Percentiles rank a stretch among this genome's conserved stretches.
Conservation (phyloP, 169 alveolate genomes). For the Plasmodium fragile region DNA sequence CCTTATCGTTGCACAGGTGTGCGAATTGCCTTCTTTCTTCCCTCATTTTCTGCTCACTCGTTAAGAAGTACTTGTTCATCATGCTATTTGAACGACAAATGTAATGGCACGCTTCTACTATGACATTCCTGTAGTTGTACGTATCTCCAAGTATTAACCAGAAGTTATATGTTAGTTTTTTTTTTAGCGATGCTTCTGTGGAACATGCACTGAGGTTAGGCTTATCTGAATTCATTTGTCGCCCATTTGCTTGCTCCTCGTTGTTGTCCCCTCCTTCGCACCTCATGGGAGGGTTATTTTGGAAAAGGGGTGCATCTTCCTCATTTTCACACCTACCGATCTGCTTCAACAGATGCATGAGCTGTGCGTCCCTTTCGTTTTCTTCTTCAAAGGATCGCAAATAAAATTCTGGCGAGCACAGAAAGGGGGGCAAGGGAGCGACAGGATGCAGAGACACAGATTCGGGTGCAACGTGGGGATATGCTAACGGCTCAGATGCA, state of each 20-base stretch:
- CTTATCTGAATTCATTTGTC: not conserved
- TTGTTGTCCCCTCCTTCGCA: not conserved
- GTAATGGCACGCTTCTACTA: slow-evolving; percentile 28
- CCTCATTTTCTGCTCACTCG: not conserved
- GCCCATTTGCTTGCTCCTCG: not conserved
- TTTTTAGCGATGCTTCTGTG: slow-evolving; percentile 1
- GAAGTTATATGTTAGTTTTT: slow-evolving; percentile 27
- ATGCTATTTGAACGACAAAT: not conserved
- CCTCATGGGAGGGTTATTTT: not conserved
- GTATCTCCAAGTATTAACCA: slow-evolving; percentile 54
- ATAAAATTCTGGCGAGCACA: slow-evolving; percentile 25
- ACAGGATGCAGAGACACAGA: not conserved
- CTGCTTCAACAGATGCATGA: slow-evolving; percentile 42
- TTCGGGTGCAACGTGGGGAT: too few species aligned
- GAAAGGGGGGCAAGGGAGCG: not conserved
- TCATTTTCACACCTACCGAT: slow-evolving; percentile 9
- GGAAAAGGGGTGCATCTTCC: not conserved
- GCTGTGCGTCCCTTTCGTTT: slow-evolving; percentile 25
- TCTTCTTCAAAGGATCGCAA: slow-evolving; percentile 13
- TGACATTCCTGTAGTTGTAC: slow-evolving; percentile 34
- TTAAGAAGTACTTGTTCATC: not conserved
- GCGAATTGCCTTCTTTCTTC: not conserved
- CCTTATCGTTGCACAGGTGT: not conserved
- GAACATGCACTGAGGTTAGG: not conserved
- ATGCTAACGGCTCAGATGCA: not conserved